Evolutionary conservation across 116 monocot species (phyloP), one percentile per base, ranked within the genome.

Genomic region (Phalaenopsis hybrid): DNA sequence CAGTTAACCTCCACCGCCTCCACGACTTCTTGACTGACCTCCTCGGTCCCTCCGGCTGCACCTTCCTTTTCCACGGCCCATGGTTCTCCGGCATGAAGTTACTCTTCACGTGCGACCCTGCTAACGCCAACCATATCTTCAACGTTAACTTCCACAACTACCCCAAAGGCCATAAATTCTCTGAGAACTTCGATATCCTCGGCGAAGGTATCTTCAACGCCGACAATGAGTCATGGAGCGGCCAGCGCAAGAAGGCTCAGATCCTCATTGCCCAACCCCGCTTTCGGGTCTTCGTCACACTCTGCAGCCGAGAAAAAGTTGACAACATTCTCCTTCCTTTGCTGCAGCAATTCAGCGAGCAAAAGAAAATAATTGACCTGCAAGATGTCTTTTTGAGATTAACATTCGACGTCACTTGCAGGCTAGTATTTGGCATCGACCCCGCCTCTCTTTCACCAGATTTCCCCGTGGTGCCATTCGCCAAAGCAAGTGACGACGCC

Each of bases 121-220:
- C 81, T 6, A 89, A 89, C 57, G 81, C 89, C 25, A 41, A 41
- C 41, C 41, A 41, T 41, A 0, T 41, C 41, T 41, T 41, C 41
- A 41, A 41, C 41, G 41, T 41, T 41, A 41, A 41, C 41, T 41
- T 41, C 41, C 41, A 41, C 41, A 41, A 41, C 41, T 41, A 41
- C 79, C 88, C 90, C 20, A 94, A 91, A 79, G 93, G 91, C 43
- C 81, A 37, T 1, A 83, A 91, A 20, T 91, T 82, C 74, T 10
- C 34, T 2, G 87, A 94, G 81, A 94, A 89, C 49, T 94, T 94
- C 83, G 90, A 91, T 57, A 69, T 91, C 55, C 80, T 91, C 43
- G 92, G 94, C 58, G 58, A 58, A 4, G 87, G 89, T 8, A 77
- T 82, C 76, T 65, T 82, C 59, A 82, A 65, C 25, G 82, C 67